A percentile compares a stretch with the other conserved stretches of the same genome.
phyloP scores from a whole-genome alignment of 805 yeast species.

The Wickerhamomyces bisporus region DNA sequence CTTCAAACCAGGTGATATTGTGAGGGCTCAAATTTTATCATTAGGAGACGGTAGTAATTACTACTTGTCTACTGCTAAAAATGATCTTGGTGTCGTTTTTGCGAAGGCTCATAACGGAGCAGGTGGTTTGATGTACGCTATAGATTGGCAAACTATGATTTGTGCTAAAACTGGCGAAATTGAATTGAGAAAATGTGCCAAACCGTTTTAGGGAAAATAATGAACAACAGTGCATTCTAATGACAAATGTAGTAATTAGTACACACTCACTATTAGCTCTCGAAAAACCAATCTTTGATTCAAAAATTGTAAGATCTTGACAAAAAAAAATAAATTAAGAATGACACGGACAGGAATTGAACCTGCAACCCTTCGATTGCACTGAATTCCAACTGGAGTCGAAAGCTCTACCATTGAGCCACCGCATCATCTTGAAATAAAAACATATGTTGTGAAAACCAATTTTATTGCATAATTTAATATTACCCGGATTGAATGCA shows the following conservation, averaged over 20 bases:
- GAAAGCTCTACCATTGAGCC: constrained; percentile 80
- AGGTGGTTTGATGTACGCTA: constrained; percentile 77
- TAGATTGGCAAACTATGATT: constrained; percentile 95
- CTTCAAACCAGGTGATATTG: constrained; percentile 89
- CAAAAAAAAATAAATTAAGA: constrained; percentile 26
- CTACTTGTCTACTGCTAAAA: constrained; percentile 81
- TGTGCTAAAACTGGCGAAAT: constrained; percentile 67
- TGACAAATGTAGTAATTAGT: no score
- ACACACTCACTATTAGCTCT: no score
- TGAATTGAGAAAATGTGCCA: constrained; percentile 88
- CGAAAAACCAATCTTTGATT: no score
- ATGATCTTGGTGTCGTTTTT: constrained; percentile 90
- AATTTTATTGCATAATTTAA: no score
- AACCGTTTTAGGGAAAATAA: constrained; percentile 48
- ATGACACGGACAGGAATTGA: constrained; percentile 73
- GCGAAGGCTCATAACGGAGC: constrained; percentile 64
- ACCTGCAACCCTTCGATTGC: constrained; percentile 72
- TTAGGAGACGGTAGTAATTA: constrained; percentile 93
- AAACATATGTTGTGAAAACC: no score
- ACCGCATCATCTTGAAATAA: constrained; percentile 46
- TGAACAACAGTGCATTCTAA: no score
- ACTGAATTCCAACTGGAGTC: constrained; percentile 50
- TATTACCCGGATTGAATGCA: no score
- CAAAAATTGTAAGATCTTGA: no score
- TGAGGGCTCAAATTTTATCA: constrained; percentile 74